Evolutionary conservation across 2,329 filamentous ascomycete species (phyloP).

Genomic region (Aspergillus viridinutans): DNA sequence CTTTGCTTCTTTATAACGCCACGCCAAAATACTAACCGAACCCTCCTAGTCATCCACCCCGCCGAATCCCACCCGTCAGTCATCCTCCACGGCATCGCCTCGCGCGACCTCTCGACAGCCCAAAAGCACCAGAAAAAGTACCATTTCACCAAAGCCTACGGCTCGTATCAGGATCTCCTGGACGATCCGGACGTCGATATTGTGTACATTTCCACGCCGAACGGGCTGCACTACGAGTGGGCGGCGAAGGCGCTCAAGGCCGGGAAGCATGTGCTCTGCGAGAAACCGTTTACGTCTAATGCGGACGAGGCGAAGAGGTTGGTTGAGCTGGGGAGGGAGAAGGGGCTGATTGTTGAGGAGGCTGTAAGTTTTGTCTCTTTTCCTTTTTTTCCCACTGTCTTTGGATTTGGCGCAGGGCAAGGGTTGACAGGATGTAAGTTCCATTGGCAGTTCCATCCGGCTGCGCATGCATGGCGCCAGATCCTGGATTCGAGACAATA

Average conservation of each 20-base stretch:
- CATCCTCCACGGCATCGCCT: slow-evolving; percentile 51
- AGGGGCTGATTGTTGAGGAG: slow-evolving; percentile 48
- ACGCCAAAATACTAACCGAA: background rate
- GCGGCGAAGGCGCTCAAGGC: slow-evolving; percentile 32
- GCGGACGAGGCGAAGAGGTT: slow-evolving; percentile 40
- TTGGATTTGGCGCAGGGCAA: background rate
- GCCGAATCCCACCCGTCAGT: slow-evolving; percentile 25
- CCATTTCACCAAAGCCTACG: slow-evolving; percentile 43
- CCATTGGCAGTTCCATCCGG: slow-evolving; percentile 44
- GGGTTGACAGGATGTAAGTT: slow-evolving; percentile 12
- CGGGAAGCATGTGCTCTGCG: slow-evolving; percentile 28
- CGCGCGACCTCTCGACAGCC: slow-evolving; percentile 47
- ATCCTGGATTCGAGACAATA: slow-evolving; percentile 33
- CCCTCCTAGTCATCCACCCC: slow-evolving; percentile 1
- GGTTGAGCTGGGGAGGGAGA: slow-evolving; percentile 35
- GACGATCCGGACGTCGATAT: slow-evolving; percentile 39
- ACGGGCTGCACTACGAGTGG: slow-evolving; percentile 43
- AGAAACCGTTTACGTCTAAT: slow-evolving; percentile 29
- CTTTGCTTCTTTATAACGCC: no score
- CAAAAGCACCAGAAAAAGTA: slow-evolving; percentile 48
- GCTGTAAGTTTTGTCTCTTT: slow-evolving; percentile 28
- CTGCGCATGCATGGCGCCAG: slow-evolving; percentile 32
- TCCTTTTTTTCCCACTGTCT: background rate
- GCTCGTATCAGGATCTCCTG: slow-evolving; percentile 20
- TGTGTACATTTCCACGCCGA: slow-evolving; percentile 50